A percentile compares a stretch with the other conserved stretches of the same genome.
Conservation (phyloP, 2,329 filamentous ascomycete genomes). For the Pseudodiploospora longispora region DNA sequence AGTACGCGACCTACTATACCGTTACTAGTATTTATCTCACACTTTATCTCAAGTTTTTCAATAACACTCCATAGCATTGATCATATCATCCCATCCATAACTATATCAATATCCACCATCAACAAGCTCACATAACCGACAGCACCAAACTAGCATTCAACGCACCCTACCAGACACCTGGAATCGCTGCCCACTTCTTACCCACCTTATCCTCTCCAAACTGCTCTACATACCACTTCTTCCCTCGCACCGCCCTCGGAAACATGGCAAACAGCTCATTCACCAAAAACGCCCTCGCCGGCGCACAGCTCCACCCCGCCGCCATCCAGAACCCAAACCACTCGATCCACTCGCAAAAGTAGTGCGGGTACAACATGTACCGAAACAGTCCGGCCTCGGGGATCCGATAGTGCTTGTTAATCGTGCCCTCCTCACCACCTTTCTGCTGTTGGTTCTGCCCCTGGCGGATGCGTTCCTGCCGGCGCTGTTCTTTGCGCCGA, state of each 20-base stretch:
- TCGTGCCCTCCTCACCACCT: constrained; percentile 18
- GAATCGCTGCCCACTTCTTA: constrained; percentile 63
- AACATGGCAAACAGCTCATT: constrained; percentile 90
- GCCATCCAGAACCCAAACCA: constrained; percentile 86
- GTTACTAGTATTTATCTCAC: too few relatives aligned
- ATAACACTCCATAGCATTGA: too few relatives aligned
- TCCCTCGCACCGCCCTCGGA: constrained; percentile 72
- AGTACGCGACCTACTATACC: too few relatives aligned
- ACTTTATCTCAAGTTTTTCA: too few relatives aligned
- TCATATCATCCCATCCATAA: too few relatives aligned
- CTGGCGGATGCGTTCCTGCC: constrained; percentile 35
- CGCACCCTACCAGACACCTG: constrained; percentile 35
- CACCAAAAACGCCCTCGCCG: constrained; percentile 72
- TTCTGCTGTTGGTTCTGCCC: constrained; percentile 26
- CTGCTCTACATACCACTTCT: constrained; percentile 76
- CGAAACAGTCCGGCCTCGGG: constrained; percentile 77
- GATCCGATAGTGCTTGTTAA: constrained; percentile 77
- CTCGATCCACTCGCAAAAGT: constrained; percentile 94
- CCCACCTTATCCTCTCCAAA: constrained; percentile 81
- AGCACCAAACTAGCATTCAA: background rate
- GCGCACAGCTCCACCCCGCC: constrained; percentile 57
- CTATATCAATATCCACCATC: too few relatives aligned
- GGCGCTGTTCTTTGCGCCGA: constrained; percentile 57
- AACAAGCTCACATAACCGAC: background rate
- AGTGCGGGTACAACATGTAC: constrained; percentile 83